Evolutionary conservation across 2,329 filamentous ascomycete genomes (phyloP), one percentile per base, ranked within the genome.

Genomic region (Ceratocystis destructans): DNA sequence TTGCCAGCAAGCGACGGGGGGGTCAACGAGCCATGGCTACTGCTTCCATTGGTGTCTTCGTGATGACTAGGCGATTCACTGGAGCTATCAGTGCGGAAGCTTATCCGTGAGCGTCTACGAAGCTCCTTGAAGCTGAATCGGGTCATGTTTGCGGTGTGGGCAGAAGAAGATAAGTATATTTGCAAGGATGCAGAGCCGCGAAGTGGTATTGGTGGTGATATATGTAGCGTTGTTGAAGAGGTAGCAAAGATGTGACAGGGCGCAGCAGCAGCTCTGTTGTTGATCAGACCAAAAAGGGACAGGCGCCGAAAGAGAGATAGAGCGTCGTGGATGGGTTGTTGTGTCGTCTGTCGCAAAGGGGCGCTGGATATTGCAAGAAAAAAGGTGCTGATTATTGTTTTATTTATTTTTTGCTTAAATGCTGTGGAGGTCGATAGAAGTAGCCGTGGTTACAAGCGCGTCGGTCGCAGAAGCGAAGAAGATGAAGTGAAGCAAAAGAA

Each of bases 21-120:
- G 62, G 90, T 91, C 57, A 87, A 78, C 62, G 87, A 87, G 71
- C 86, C 89, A 57, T 57, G 53, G 12, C 53, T 57, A n/a, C 53
- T 57, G 73, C 82, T 88, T 12, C 84, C 85, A 46, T 83, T 82
- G 64, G 84, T 80, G 41, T 83, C 84, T 71, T 80, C 82, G 71
- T 83, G 80, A 5, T 33, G 22, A 72, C 76, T 75, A 71, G 79
- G 79, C 69, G 82, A 83, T 71, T 87, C 83, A 61, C 81, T 83
- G 50, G 84, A 84, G 69, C 79, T 80, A 50, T 83, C 82, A 61
- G 84, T 86, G 68, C 82, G 84, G 76, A 91, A 87, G 78, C 86
- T 91, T 68, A 86, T 83, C 74, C 81, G 87, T 66, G 89, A 94
- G 71, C 87, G 86, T 71, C 89, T 84, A 71, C 89, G 87, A 66